Conservation (phyloP, 2,329 filamentous ascomycete genomes). For the Diaporthe humulicola region DNA sequence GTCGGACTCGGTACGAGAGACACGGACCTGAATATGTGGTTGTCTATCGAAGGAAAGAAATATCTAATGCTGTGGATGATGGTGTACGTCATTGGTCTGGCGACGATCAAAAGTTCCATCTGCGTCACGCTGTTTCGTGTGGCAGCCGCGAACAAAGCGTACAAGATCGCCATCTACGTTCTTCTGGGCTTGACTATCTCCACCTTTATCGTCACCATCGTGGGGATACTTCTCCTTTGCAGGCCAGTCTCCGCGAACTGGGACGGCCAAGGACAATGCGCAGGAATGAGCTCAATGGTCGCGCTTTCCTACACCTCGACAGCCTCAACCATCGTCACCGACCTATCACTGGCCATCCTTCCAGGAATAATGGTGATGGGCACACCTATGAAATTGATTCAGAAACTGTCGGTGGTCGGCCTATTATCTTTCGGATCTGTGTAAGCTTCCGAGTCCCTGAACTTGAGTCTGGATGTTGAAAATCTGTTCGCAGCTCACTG, state of each 20-base stretch:
- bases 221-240: constrained; percentile 42
- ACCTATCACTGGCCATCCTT: constrained; percentile 48
- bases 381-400: constrained; percentile 47
- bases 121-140: constrained; percentile 43
- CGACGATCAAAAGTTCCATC: constrained; percentile 43
- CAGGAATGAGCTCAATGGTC: constrained; percentile 41
- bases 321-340: constrained; percentile 50
- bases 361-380: constrained; percentile 50
- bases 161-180: constrained; percentile 31
- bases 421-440: constrained; percentile 46
- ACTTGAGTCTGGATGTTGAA: not conserved
- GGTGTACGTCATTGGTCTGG: constrained; percentile 41
- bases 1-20: constrained; percentile 43
- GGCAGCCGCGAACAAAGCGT: constrained; percentile 17
- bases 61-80: constrained; percentile 45
- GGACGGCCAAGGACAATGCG: constrained; percentile 41
- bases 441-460: constrained; percentile 39
- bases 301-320: constrained; percentile 48
- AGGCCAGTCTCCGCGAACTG: constrained; percentile 42
- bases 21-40: constrained; percentile 37
- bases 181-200: constrained; percentile 32
- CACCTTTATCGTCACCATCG: constrained; percentile 41
- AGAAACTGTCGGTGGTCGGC: constrained; percentile 44
- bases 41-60: constrained; percentile 39
- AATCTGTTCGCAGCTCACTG: not conserved